Evolutionary conservation across 768 basidiomycete species (phyloP), one percentile per base, ranked within the genome.

Genomic region (Rhodotorula sphaerocarpa): DNA sequence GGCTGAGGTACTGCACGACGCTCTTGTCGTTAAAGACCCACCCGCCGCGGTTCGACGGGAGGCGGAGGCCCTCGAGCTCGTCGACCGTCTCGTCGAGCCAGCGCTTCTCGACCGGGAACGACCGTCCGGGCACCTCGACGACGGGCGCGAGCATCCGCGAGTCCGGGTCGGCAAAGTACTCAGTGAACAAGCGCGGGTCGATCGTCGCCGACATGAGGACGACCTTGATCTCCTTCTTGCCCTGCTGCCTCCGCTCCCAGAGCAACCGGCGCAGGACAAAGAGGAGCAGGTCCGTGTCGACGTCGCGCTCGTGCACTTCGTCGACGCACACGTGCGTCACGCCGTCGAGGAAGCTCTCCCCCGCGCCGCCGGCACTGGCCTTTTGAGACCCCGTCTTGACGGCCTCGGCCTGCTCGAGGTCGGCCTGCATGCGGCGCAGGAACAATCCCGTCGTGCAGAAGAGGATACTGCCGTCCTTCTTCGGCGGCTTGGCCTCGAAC

Each of bases 401-500:
- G 69, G n/a, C 45, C 42, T 72, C 63, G 74, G 73, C 39, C 77
- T 64, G 41, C 73, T 47, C 82, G 75, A 73, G 58, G 21, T 84
- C 82, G 5, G 82, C 80, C 75, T 95, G 92, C 75, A 95, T 81
- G 60, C 86, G 80, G 72, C 86, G 88, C 64, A 95, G 79, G 76
- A 96, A 87, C 58, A 92, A 81, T 50, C 91, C 92, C 25, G 87
- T 89, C 10, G 92, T 96, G 76, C 88, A 92, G 76, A 91, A 96
- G 3, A 88, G 88, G 74, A 95, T 81, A 41, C 83, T 86, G 4
- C 91, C 92, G 74, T 90, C 80, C 20, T 82, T 80, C 67, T 86
- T 80, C 18, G 92, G 90, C 2, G 81, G 77, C 70, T 84, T 87
- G 50, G 82, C 77, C 67, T 95, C 91, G 73, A 95, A 93, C 27